Evolutionary conservation across 768 basidiomycete species (phyloP), one percentile per base, ranked within the genome.

Genomic region (Lactarius evosmus): DNA sequence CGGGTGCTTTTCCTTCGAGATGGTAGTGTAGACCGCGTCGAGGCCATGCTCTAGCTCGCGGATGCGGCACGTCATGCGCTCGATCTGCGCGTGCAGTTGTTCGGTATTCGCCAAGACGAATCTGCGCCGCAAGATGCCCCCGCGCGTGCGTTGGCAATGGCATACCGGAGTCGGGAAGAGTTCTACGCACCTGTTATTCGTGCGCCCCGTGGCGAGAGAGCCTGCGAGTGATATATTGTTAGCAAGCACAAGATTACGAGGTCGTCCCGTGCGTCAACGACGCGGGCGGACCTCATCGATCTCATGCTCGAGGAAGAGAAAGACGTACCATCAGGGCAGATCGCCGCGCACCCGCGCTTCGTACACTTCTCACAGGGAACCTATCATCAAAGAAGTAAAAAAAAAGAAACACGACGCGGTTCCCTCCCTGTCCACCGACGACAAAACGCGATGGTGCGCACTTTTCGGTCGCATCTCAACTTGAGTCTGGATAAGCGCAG

Each of bases 281-380:
- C n/a, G n/a, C n/a, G n/a, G n/a, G n/a, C n/a, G n/a, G n/a, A n/a
- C n/a, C n/a, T n/a, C n/a, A n/a, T n/a, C n/a, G n/a, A n/a, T n/a
- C n/a, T n/a, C n/a, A n/a, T n/a, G n/a, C n/a, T n/a, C n/a, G n/a
- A n/a, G n/a, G n/a, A n/a, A 49, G 25, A 30, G 32, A 22, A 5
- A 33, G 11, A n/a, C 14, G 14, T 7, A 86, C 89, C 89, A 61
- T 86, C 83, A n/a, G 89, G 89, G 74, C 89, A 92, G 61, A 91
- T 87, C 19, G 83, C 77, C 27, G 83, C 84, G 70, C 88, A 91
- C 36, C 89, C 89, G 70, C 89, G 79, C 62, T 86, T 86, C 27
- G 83, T 82, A 70, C 90, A 92, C 72, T 85, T 90, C 74, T 87
- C 86, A 75, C 89, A 92, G 12, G 89, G 89, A 36, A 90, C 80